Evolutionary conservation across 352 stramenopile species (phyloP).

Genomic region (Phytopythium litorale): DNA sequence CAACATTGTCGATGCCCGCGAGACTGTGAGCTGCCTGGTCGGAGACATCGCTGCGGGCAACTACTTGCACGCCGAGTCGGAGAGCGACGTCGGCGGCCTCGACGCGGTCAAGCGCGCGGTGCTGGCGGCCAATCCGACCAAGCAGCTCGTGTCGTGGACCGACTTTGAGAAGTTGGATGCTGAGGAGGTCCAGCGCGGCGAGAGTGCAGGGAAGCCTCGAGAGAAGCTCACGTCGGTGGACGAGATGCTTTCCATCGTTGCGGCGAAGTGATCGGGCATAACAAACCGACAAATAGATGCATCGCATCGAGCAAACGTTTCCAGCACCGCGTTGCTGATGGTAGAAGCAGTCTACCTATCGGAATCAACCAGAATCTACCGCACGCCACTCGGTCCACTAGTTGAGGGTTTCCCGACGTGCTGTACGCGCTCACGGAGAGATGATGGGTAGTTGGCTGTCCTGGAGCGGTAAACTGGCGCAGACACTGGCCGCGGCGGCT

Average conservation of each 20-base stretch:
- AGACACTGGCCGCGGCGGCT: slow-evolving; percentile 48
- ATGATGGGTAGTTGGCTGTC: slow-evolving; percentile 41
- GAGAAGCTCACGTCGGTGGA: slow-evolving; percentile 81
- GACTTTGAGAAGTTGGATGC: slow-evolving; percentile 59
- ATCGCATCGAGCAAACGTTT: neutral
- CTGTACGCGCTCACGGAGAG: slow-evolving; percentile 47
- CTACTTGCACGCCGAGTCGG: slow-evolving; percentile 27
- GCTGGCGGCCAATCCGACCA: slow-evolving; percentile 38
- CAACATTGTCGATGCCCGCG: slow-evolving; percentile 97
- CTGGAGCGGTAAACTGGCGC: slow-evolving; percentile 63
- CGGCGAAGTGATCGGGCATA: slow-evolving; percentile 7
- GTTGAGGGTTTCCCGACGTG: slow-evolving; percentile 8
- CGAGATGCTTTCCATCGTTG: slow-evolving; percentile 3
- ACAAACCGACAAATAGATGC: neutral
- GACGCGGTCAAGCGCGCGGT: slow-evolving; percentile 46
- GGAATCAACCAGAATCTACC: neutral
- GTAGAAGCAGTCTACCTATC: neutral
- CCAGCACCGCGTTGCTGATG: neutral
- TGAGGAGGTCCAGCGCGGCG: slow-evolving; percentile 60
- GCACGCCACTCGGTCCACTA: neutral
- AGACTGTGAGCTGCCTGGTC: slow-evolving; percentile 93
- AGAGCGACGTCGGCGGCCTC: slow-evolving; percentile 22
- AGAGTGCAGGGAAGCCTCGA: slow-evolving; percentile 56
- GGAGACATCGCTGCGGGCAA: slow-evolving; percentile 73
- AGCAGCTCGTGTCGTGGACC: slow-evolving; percentile 66